Conservation (phyloP, 2,329 filamentous ascomycete species). For the Trichophaea hybrida region DNA sequence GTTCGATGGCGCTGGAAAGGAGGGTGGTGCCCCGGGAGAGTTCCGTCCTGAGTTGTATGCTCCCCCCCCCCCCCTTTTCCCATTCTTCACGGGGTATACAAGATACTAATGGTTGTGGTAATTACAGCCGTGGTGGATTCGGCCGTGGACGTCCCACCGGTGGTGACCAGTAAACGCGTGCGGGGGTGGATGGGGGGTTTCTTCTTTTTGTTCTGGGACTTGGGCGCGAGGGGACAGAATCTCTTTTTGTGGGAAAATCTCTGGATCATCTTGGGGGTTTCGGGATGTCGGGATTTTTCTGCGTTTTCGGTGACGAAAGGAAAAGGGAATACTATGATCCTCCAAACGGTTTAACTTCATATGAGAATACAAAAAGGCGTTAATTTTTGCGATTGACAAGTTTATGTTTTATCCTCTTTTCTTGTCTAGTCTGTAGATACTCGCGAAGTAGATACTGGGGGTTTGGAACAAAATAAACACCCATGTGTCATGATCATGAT, state of each 20-base stretch:
- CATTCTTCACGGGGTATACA: not conserved
- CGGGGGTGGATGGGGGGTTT: not conserved
- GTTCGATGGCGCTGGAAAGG: constrained; percentile 72
- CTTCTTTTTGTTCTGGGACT: not conserved
- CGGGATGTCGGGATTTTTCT: not conserved
- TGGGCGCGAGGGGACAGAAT: not conserved
- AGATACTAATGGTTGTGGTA: not conserved
- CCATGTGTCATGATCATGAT: too few species aligned
- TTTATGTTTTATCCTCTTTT: too few species aligned
- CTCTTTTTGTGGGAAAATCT: not conserved
- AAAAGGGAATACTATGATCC: not conserved
- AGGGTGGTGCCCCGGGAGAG: constrained; percentile 80
- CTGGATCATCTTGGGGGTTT: not conserved
- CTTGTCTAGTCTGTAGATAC: too few species aligned
- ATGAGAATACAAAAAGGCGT: not conserved
- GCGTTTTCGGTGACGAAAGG: not conserved
- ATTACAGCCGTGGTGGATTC: constrained; percentile 61
- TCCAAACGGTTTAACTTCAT: not conserved
- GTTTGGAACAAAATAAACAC: too few species aligned
- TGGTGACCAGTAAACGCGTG: constrained; percentile 17
- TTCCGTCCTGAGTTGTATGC: constrained; percentile 81
- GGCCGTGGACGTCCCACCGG: constrained; percentile 73
- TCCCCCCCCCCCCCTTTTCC: constrained; percentile 8
- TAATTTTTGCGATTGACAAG: not conserved
- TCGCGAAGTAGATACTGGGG: too few species aligned